Evolutionary conservation across 805 yeast species (phyloP).

Genomic region (Nakazawaea ishiwadae): DNA sequence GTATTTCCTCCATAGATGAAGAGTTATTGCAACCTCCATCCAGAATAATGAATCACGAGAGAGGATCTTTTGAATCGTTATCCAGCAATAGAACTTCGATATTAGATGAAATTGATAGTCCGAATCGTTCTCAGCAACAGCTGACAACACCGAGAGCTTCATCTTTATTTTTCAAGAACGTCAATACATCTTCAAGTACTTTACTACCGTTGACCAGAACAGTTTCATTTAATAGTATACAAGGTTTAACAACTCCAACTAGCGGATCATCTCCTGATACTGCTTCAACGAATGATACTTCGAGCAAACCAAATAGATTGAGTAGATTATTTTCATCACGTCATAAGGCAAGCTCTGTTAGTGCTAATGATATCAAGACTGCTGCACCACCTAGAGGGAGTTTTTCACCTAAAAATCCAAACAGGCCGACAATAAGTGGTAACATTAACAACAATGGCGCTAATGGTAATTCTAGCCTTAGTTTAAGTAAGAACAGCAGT

Average conservation of each 20-base stretch:
- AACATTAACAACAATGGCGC: no score
- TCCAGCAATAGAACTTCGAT: background rate
- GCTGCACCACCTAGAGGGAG: background rate
- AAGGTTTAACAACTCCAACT: constrained; percentile 15
- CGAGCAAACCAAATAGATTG: constrained; percentile 4
- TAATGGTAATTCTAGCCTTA: background rate
- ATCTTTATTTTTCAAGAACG: constrained; percentile 8
- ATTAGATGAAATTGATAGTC: constrained; percentile 8
- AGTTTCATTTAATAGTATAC: constrained; percentile 16
- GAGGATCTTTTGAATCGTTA: constrained; percentile 9
- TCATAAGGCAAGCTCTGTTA: background rate
- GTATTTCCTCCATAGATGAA: constrained; percentile 10
- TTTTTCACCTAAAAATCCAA: background rate
- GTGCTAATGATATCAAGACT: no score
- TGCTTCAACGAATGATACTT: background rate
- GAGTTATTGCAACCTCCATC: constrained; percentile 7
- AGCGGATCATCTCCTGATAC: constrained; percentile 2
- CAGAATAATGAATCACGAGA: background rate
- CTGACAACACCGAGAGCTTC: constrained; percentile 10
- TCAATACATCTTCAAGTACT: constrained; percentile 16
- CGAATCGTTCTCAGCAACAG: background rate
- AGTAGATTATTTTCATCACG: constrained; percentile 3
- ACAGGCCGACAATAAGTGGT: no score
- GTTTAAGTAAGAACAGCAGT: background rate
- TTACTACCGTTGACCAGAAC: constrained; percentile 20